Percentiles rank a stretch among this genome's conserved stretches.
Conservation (phyloP, 164 flowering plant species). For the Cinnamomum chago region DNA sequence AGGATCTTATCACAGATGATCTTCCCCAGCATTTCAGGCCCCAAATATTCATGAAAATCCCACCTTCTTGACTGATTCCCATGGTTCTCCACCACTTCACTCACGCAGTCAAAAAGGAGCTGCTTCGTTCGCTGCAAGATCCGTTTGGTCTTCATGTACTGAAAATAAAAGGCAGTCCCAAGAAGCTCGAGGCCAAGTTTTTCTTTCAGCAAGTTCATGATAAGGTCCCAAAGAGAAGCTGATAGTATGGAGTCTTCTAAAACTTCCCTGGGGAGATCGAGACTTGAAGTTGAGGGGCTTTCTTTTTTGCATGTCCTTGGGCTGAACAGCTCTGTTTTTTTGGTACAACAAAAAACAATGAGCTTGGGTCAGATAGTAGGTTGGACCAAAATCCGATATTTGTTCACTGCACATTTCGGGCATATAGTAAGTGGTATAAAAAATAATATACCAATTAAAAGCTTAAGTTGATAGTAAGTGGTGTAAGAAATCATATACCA, state of each 20-base stretch:
- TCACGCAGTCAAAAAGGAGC: constrained; percentile 33
- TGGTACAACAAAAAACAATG: background rate
- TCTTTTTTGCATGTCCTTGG: constrained; percentile 12
- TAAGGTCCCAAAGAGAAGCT: constrained; percentile 32
- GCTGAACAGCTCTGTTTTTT: constrained; percentile 18
- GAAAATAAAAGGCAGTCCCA: constrained; percentile 15
- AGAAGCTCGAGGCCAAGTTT: constrained; percentile 20
- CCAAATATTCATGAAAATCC: background rate
- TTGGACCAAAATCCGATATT: too few relatives aligned
- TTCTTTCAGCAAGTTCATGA: constrained; percentile 18
- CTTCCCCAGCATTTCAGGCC: constrained; percentile 3
- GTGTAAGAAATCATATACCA: too few relatives aligned
- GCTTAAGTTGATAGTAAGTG: too few relatives aligned
- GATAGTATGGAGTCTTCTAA: constrained; percentile 33
- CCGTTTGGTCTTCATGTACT: constrained; percentile 20
- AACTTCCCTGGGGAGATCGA: constrained; percentile 12
- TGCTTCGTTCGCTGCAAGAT: constrained; percentile 30
- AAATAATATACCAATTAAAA: too few relatives aligned
- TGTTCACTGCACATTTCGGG: too few relatives aligned
- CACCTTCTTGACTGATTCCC: background rate
- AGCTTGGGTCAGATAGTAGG: too few relatives aligned
- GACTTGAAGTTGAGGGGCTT: constrained; percentile 10
- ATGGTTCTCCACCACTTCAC: constrained; percentile 9
- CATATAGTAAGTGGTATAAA: too few relatives aligned
- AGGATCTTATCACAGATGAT: constrained; percentile 9